Percentiles rank a stretch among this genome's conserved stretches.
phyloP scores from a whole-genome alignment of 2,329 filamentous ascomycete genomes.

The Emmonsiellopsis sp. region DNA sequence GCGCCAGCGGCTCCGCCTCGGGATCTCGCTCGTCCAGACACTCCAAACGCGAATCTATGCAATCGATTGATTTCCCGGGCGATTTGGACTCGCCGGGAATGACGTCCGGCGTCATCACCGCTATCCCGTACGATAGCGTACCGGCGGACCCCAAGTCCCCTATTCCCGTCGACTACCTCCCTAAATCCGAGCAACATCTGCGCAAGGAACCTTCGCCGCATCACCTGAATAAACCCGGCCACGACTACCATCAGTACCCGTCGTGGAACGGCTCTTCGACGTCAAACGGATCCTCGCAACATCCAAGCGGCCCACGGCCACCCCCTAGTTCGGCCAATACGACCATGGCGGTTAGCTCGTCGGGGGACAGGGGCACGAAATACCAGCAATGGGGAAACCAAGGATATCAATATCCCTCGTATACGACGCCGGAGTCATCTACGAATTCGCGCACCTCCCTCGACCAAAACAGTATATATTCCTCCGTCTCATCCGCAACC shows the following conservation, averaged over 20 bases:
- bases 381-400: slow-evolving; percentile 67
- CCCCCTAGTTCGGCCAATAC: slow-evolving; percentile 44
- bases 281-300: slow-evolving; percentile 42
- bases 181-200: slow-evolving; percentile 50
- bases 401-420: slow-evolving; percentile 49
- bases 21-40: slow-evolving; percentile 66
- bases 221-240: slow-evolving; percentile 66
- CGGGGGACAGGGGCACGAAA: slow-evolving; percentile 59
- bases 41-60: slow-evolving; percentile 58
- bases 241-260: slow-evolving; percentile 86
- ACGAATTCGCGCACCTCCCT: slow-evolving; percentile 48
- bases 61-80: slow-evolving; percentile 60
- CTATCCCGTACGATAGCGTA: slow-evolving; percentile 74
- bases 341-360: slow-evolving; percentile 62
- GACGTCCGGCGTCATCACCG: slow-evolving; percentile 73
- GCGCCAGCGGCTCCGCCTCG: slow-evolving; percentile 51
- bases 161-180: slow-evolving; percentile 62
- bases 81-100: slow-evolving; percentile 53
- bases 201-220: slow-evolving; percentile 69
- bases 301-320: slow-evolving; percentile 53
- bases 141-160: slow-evolving; percentile 58
- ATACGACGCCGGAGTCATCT: slow-evolving; percentile 45
- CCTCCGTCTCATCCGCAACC: slow-evolving; percentile 49
- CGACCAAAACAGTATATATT: slow-evolving; percentile 58
- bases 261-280: slow-evolving; percentile 51